Evolutionary conservation across 306 rosid genomes (phyloP).

Genomic region (Malus orientalis): DNA sequence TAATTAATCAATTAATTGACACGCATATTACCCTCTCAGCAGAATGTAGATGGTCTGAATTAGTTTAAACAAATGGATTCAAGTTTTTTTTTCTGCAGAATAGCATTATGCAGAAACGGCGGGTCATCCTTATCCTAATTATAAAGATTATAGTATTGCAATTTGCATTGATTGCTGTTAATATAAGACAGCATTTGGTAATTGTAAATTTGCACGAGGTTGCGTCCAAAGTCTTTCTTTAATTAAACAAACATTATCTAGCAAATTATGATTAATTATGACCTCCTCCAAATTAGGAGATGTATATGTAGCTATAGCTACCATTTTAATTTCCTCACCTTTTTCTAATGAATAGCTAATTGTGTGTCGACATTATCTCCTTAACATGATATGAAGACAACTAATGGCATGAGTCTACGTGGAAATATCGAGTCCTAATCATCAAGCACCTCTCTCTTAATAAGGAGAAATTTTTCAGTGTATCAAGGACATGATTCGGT

Average conservation of each 20-base stretch:
- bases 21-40: not conserved
- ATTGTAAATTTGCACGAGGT: conserved; percentile 12
- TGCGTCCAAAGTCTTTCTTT: conserved; percentile 2
- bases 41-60: not conserved
- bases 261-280: not conserved
- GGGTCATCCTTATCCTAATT: not conserved
- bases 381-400: not conserved
- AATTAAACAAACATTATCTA: not conserved
- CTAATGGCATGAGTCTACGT: not conserved
- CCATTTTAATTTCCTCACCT: not conserved
- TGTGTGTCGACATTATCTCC: not conserved
- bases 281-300: not conserved
- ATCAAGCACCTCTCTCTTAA: not conserved
- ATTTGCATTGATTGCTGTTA: not conserved
- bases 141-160: not conserved
- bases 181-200: not conserved
- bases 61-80: not conserved
- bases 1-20: not conserved
- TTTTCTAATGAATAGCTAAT: not conserved
- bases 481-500: accelerated
- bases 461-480: too few relatives aligned
- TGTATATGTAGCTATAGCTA: not conserved
- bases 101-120: not conserved
- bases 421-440: not conserved
- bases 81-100: not conserved